phyloP scores from a whole-genome alignment of 2,329 filamentous ascomycete genomes.

The Chrysoporthe cubensis region DNA sequence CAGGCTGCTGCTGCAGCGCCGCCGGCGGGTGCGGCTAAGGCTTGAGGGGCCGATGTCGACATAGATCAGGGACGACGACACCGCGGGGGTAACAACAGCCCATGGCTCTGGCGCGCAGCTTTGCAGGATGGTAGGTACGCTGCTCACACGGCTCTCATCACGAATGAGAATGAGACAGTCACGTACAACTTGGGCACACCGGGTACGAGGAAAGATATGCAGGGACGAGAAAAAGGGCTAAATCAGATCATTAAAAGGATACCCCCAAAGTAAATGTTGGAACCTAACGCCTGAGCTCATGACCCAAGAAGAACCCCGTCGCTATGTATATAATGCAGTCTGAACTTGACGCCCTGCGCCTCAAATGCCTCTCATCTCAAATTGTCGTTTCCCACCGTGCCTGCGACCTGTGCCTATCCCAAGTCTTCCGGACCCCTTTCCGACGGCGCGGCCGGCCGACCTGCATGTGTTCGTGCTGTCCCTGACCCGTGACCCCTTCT shows the following conservation, averaged over 20 bases:
- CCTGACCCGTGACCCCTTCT: constrained; percentile 3
- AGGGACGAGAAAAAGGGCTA: neutral
- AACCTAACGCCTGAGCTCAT: neutral
- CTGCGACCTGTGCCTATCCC: no score
- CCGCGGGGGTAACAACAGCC: neutral
- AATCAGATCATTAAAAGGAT: neutral
- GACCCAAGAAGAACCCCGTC: constrained; percentile 27
- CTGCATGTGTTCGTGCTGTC: neutral
- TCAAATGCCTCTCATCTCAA: neutral
- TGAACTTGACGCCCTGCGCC: neutral
- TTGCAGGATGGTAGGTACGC: neutral
- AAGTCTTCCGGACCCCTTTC: neutral
- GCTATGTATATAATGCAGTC: constrained; percentile 16
- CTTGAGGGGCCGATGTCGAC: constrained; percentile 35
- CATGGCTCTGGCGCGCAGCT: neutral
- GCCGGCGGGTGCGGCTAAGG: constrained; percentile 30
- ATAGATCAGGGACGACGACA: neutral
- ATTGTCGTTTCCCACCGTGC: no score
- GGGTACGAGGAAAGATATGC: neutral
- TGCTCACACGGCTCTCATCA: neutral
- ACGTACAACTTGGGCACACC: neutral
- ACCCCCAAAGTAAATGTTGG: neutral
- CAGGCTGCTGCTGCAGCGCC: constrained; percentile 37
- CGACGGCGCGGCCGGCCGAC: neutral
- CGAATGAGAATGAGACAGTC: neutral